Base-by-base conservation (phyloP, 345 rosid species). In the Salix brachista region DNA sequence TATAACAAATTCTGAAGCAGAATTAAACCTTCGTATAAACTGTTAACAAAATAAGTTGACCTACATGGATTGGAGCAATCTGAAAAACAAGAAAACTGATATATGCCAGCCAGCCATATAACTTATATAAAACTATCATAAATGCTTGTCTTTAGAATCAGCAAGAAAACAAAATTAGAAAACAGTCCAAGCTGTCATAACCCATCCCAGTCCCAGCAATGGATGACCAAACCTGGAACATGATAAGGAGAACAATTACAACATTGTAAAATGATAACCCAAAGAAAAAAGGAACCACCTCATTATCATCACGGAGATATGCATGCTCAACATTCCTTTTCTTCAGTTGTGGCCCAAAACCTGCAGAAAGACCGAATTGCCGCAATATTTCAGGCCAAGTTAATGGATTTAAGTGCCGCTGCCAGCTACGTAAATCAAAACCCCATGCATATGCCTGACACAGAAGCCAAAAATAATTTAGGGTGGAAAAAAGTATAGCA, bases 311-410 rank as follows among this genome's bases (percentile, higher is more conserved):
- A 69, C 81, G 87, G 58, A 74, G 74, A 71, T 82, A 83, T n/a
- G 81, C 46, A 46, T 82, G 84, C 25, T 90, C 93, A 52, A 80
- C 69, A 71, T 87, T 86, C 78, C 42, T 82, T 84, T 84, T 88
- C 83, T 88, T 92, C 72, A 90, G 81, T 71, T 87, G 89, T 0
- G 98, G 98, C 71, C 98, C 97, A 42, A 89, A 91, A 67, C 97
- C 96, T 17, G 97, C 92, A 76, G 96, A 90, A 34, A 92, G 82
- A 79, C 90, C 94, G 18, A 94, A 80, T 79, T 94, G 98, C 74
- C 97, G 85, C 87, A 94, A 81, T 76, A 94, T 90, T 78, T 94
- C 98, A 75, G 97, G 96, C 98, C 98, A 94, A 30, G 98, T 92
- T 73, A 90, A 80, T 48, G 81, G 86, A 83, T 91, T 92, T 86